Evolutionary conservation across 352 stramenopile species (phyloP).

Genomic region (Pythium volutum): DNA sequence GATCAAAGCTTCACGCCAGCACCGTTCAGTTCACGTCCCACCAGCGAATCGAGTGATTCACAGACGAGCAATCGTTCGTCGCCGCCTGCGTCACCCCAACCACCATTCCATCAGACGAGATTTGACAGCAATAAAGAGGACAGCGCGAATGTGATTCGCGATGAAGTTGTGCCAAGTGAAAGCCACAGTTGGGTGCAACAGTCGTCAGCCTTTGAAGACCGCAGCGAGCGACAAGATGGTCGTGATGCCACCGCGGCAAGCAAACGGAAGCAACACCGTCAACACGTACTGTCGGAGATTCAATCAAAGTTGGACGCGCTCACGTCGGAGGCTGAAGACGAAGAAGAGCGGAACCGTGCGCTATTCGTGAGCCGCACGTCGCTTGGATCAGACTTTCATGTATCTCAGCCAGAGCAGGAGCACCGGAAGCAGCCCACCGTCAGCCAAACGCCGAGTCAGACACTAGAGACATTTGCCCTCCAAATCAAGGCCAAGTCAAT

Average conservation of each 20-base stretch:
- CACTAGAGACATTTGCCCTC: not conserved
- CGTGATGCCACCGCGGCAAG: not conserved
- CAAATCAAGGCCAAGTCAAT: not conserved
- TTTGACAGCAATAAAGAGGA: not conserved
- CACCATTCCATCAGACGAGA: not conserved
- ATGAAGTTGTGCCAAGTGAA: not conserved
- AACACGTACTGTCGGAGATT: slow-evolving; percentile 21
- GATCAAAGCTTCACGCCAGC: not conserved
- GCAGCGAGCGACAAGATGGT: not conserved
- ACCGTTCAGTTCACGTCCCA: not conserved
- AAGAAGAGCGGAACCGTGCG: slow-evolving; percentile 13
- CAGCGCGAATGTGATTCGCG: not conserved
- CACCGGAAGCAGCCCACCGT: not conserved
- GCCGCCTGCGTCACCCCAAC: not conserved
- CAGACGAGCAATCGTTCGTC: not conserved
- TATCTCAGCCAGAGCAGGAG: not conserved
- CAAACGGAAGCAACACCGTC: slow-evolving; percentile 13
- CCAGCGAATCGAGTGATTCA: not conserved
- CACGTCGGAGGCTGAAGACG: slow-evolving; percentile 16
- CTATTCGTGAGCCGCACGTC: slow-evolving; percentile 9
- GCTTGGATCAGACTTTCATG: not conserved
- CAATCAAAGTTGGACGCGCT: slow-evolving; percentile 24
- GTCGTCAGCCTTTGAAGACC: not conserved
- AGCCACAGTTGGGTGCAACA: not conserved
- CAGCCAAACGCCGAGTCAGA: not conserved